A percentile compares a stretch with the other conserved stretches of the same genome.
These are phyloP conservation scores for Sclerotinia glacialis DNA, from an alignment of 2,329 filamentous ascomycete genomes.

Conservation along the genomic window DNA sequence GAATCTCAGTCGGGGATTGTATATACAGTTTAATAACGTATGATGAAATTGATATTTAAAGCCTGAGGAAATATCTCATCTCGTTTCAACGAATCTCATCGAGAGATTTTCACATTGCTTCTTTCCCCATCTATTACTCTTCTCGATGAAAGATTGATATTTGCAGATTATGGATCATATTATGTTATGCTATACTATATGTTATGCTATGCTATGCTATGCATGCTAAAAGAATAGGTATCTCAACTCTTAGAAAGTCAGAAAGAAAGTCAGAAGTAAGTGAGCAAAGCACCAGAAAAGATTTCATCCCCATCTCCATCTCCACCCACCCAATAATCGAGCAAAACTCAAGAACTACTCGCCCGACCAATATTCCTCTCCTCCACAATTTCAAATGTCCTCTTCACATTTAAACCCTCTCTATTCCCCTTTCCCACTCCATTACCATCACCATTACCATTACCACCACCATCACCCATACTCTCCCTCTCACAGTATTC, in stretches of 20 bases:
- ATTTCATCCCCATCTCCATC: neutral
- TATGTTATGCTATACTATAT: neutral
- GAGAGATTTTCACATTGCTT: neutral
- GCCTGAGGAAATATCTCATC: neutral
- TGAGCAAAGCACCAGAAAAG: neutral
- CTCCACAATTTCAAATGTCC: neutral
- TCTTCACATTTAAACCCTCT: conserved; percentile 3
- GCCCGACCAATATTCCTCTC: neutral
- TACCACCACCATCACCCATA: too few relatives aligned
- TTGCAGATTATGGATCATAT: too few relatives aligned
- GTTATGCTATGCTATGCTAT: neutral
- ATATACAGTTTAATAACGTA: too few relatives aligned
- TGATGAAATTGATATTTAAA: neutral
- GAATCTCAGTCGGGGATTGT: too few relatives aligned
- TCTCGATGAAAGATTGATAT: too few relatives aligned
- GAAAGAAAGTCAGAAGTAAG: neutral
- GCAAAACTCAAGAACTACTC: neutral
- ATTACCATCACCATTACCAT: too few relatives aligned
- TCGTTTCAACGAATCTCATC: neutral
- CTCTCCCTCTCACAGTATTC: too few relatives aligned
- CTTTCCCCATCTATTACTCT: too few relatives aligned
- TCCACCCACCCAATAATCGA: neutral
- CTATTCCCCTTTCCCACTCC: too few relatives aligned
- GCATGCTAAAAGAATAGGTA: neutral
- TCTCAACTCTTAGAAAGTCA: neutral